A percentile compares a stretch with the other conserved stretches of the same genome.
Evolutionary conservation across 2,329 filamentous ascomycete species (phyloP).

Genomic region (Talaromyces sp.): DNA sequence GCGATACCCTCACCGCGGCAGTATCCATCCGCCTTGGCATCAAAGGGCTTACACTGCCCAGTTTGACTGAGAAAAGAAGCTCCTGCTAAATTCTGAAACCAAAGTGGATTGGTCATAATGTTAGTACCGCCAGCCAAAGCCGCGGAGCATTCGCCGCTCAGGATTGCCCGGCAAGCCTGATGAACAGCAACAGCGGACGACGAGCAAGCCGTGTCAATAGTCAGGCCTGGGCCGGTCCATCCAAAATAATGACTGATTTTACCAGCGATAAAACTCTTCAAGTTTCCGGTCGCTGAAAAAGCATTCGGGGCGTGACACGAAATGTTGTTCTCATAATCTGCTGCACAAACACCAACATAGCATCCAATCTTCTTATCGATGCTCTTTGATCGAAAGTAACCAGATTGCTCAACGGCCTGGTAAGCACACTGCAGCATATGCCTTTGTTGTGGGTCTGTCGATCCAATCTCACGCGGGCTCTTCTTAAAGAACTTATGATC

Average conservation of each 20-base stretch:
- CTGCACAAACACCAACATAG: constrained; percentile 26
- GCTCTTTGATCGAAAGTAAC: constrained; percentile 21
- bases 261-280: constrained; percentile 40
- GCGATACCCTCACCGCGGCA: constrained; percentile 52
- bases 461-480: constrained; percentile 23
- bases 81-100: constrained; percentile 32
- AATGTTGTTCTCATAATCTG: constrained; percentile 31
- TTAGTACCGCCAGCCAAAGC: constrained; percentile 26
- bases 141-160: constrained; percentile 27
- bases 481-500: constrained; percentile 30
- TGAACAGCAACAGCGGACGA: constrained; percentile 38
- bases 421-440: constrained; percentile 28
- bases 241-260: constrained; percentile 42
- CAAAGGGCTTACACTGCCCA: constrained; percentile 51
- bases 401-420: constrained; percentile 29
- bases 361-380: constrained; percentile 20
- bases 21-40: constrained; percentile 47
- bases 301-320: constrained; percentile 30
- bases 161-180: constrained; percentile 32
- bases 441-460: constrained; percentile 31
- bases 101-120: constrained; percentile 25
- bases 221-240: constrained; percentile 41
- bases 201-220: constrained; percentile 49
- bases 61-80: constrained; percentile 53
- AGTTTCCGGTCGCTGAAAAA: constrained; percentile 31